Percentiles rank a stretch among this genome's conserved stretches.
phyloP scores from a whole-genome alignment of 148 eudicot genomes.

The Fagopyrum tataricum region DNA sequence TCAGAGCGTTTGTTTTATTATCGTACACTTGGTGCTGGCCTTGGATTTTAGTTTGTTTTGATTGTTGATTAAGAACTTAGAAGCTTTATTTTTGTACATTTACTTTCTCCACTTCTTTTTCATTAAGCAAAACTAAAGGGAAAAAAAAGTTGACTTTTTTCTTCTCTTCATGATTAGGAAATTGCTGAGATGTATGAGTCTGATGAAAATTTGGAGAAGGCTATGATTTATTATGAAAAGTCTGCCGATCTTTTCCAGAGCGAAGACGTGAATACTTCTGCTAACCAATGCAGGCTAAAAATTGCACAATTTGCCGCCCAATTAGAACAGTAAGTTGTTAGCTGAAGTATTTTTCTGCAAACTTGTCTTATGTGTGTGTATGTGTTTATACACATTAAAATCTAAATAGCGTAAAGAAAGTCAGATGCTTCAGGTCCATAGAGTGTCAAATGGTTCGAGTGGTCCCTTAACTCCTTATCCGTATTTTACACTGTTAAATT shows the following conservation, averaged over 20 bases:
- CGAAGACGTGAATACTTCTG: conserved; percentile 40
- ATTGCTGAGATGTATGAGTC: conserved; percentile 39
- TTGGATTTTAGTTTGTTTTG: background rate
- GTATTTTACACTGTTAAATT: background rate
- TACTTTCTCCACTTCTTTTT: background rate
- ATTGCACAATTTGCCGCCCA: conserved; percentile 45
- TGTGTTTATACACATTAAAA: background rate
- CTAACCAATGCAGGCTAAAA: conserved; percentile 47
- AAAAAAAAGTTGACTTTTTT: background rate
- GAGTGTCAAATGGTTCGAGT: background rate
- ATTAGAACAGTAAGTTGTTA: conserved; percentile 35
- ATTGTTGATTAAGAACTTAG: background rate
- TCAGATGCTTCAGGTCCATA: background rate
- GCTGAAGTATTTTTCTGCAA: background rate
- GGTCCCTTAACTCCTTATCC: background rate
- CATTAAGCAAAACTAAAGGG: background rate
- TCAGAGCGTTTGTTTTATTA: background rate
- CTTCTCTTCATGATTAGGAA: conserved; percentile 24
- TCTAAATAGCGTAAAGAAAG: background rate
- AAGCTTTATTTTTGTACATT: background rate
- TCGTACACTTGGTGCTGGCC: background rate
- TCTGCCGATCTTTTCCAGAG: conserved; percentile 46
- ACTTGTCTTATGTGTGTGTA: background rate
- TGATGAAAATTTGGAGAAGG: conserved; percentile 38
- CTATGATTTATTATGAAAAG: conserved; percentile 35